phyloP scores from a whole-genome alignment of 148 eudicot species.

The Rhododendron ferrugineum region DNA sequence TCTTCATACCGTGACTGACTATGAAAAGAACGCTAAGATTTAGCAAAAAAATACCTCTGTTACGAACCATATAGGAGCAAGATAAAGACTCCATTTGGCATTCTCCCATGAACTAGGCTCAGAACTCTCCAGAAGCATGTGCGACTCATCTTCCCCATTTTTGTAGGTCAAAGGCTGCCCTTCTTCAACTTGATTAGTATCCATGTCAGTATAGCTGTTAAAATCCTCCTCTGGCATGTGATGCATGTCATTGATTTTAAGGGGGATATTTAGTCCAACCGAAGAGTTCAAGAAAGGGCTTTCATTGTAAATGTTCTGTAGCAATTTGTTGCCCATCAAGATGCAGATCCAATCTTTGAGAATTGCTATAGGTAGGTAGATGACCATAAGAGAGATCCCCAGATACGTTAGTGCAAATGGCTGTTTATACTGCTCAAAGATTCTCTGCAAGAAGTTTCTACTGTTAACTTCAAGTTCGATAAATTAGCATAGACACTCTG shows the following conservation, averaged over 20 bases:
- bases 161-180: slow-evolving; percentile 16
- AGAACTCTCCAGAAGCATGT: slow-evolving; percentile 5
- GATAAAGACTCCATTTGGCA: slow-evolving; percentile 28
- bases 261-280: slow-evolving; percentile 9
- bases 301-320: slow-evolving; percentile 1
- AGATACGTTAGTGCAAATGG: slow-evolving; percentile 39
- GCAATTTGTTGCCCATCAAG: slow-evolving; percentile 3
- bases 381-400: slow-evolving; percentile 38
- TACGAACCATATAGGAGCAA: slow-evolving; percentile 40
- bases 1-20: neutral
- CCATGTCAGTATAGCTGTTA: slow-evolving; percentile 11
- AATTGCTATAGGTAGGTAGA: slow-evolving; percentile 33
- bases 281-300: slow-evolving; percentile 7
- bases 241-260: slow-evolving; percentile 1
- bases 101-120: slow-evolving; percentile 24
- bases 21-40: neutral
- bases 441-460: slow-evolving; percentile 27
- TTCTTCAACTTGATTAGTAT: slow-evolving; percentile 28
- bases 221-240: slow-evolving; percentile 7
- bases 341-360: slow-evolving; percentile 27
- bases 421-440: slow-evolving; percentile 34
- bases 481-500: neutral
- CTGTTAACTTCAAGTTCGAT: neutral
- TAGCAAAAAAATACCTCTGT: slow-evolving; percentile 24
- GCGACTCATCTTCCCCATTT: slow-evolving; percentile 10